These are phyloP conservation scores for Tubosaeta brunneosetosa DNA, from an alignment of 768 basidiomycete species.

Conservation along the genomic window DNA sequence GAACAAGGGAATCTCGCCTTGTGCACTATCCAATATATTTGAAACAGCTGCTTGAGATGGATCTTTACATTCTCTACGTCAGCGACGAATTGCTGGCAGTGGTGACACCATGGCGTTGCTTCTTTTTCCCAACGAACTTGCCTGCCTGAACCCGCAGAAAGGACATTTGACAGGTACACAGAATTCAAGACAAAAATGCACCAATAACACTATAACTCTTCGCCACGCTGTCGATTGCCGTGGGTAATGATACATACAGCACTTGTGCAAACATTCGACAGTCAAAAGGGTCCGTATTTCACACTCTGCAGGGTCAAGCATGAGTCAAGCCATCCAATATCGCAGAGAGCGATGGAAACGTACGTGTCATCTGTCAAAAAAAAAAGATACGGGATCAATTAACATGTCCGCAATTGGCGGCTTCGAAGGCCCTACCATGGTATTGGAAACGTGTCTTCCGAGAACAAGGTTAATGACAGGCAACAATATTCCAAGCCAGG, in stretches of 20 bases:
- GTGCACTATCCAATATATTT: no score
- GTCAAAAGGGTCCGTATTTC: conserved; percentile 12
- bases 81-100: no score
- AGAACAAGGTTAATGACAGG: conserved; percentile 9
- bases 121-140: no score
- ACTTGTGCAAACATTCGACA: conserved; percentile 11
- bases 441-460: conserved; percentile 74
- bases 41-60: no score
- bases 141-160: no score
- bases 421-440: conserved; percentile 50
- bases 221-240: conserved; percentile 1
- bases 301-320: conserved; percentile 32
- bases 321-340: neutral
- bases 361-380: conserved; percentile 53
- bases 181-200: neutral
- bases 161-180: no score
- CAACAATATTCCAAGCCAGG: neutral
- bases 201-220: conserved; percentile 1
- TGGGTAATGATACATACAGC: conserved; percentile 19
- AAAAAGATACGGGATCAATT: conserved; percentile 14
- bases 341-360: conserved; percentile 25
- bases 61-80: no score
- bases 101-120: no score
- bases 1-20: no score
- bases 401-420: neutral